phyloP scores from a whole-genome alignment of 768 basidiomycete species.

The Collybiopsis luxurians region DNA sequence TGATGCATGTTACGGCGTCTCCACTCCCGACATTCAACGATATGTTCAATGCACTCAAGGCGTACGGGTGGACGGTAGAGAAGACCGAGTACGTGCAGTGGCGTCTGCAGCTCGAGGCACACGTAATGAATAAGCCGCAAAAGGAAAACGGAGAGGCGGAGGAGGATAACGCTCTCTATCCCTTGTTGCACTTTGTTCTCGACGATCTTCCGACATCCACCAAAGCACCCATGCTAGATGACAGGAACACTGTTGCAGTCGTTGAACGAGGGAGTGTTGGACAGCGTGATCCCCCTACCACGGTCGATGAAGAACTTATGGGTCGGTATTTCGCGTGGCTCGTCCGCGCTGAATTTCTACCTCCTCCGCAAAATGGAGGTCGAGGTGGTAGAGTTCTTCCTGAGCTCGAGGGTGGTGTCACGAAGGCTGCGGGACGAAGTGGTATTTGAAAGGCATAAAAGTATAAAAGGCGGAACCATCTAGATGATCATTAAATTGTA shows the following conservation, averaged over 20 bases:
- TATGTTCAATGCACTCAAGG: conserved; percentile 67
- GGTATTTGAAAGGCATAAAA: conserved; percentile 8
- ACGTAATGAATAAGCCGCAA: conserved; percentile 75
- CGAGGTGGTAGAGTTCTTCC: conserved; percentile 1
- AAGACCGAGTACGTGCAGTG: conserved; percentile 89
- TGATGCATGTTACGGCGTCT: conserved; percentile 82
- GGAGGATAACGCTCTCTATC: conserved; percentile 97
- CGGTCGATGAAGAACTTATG: conserved; percentile 75
- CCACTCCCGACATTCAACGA: conserved; percentile 90
- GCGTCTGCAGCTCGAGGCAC: conserved; percentile 90
- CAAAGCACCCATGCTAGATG: conserved; percentile 88
- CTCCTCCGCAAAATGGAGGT: conserved; percentile 36
- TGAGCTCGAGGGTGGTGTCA: conserved; percentile 9
- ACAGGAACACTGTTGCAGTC: conserved; percentile 74
- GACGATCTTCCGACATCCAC: conserved; percentile 97
- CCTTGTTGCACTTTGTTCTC: conserved; percentile 93
- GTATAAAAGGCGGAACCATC: no score
- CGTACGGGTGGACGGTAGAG: conserved; percentile 78
- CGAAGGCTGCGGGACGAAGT: conserved; percentile 15
- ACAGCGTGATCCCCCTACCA: conserved; percentile 41
- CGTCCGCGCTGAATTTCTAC: conserved; percentile 79
- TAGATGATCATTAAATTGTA: no score
- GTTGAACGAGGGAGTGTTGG: conserved; percentile 24
- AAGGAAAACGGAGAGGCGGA: conserved; percentile 1
- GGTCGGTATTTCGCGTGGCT: conserved; percentile 94